Evolutionary conservation across 257 asterid species (phyloP), one percentile per base, ranked within the genome.

Genomic region (Penstemon davidsonii): DNA sequence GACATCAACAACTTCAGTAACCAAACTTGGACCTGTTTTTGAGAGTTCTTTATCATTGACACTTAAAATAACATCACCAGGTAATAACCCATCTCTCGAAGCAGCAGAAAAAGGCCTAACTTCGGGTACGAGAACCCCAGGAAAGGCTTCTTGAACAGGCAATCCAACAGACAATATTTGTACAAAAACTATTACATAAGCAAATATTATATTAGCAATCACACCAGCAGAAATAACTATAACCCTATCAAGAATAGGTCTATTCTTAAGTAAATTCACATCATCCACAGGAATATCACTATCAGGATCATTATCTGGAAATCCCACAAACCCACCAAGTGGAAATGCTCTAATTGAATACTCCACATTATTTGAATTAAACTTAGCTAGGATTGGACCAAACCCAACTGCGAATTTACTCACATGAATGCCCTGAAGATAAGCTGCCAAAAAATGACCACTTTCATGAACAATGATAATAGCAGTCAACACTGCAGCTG

Each of bases 181-280:
- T 6, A 78, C 73, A 74, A 85, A 87, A 73, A 94, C 84, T 56
- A 91, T 88, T 6, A 67, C 76, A 75, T 87, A 88, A 18, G 97
- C 99, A 76, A 91, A 94, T 0, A 91, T 52, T 49, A 87, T 74
- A 80, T 94, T 94, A 49, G 99, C 99, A 62, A 94, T 67, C 60
- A 94, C 99, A 18, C 99, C 99, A 78, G 99, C 95, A 68, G 99
- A 91, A 68, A 94, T 88, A 69, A 91, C 99, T 68, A 94, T 60
- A 33, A 87, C 83, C 73, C 99, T 84, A 73, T 94, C 99, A 39
- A 87, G 60, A 1, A 91, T 82, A 0, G 99, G 99, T 77, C 99
- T 79, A 60, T 94, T 94, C 70, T 89, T 94, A 69, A 94, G 79
- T 69, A 94, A 78, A 78, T 94, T 91, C 75, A 41, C 82, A 73